Evolutionary conservation across 1,139 yeast genomes (phyloP).

Genomic region (Scheffersomyces quercinus): DNA sequence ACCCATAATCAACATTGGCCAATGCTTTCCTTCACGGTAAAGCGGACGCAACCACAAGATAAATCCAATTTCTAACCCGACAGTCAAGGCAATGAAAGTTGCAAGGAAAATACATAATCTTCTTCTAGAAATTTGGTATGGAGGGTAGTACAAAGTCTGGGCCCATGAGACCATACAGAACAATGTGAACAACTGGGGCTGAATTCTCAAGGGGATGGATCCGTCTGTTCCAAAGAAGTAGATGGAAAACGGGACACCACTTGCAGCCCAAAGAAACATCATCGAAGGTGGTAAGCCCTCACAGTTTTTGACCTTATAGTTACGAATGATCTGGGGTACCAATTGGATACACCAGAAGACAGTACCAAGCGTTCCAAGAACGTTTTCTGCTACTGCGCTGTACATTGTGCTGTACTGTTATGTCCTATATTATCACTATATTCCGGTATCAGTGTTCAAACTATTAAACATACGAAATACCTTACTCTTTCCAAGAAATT

Average conservation of each 20-base stretch:
- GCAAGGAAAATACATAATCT: slow-evolving; percentile 40
- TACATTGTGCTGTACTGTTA: slow-evolving; percentile 5
- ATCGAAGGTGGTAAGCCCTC: slow-evolving; percentile 82
- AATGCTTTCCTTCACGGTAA: slow-evolving; percentile 56
- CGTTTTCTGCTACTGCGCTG: slow-evolving; percentile 58
- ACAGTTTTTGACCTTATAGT: slow-evolving; percentile 73
- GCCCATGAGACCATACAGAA: slow-evolving; percentile 70
- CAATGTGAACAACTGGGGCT: slow-evolving; percentile 80
- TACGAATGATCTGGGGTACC: slow-evolving; percentile 78
- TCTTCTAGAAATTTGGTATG: slow-evolving; percentile 41
- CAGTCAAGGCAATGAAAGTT: slow-evolving; percentile 43
- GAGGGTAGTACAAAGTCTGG: slow-evolving; percentile 83
- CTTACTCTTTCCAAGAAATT: too few species aligned
- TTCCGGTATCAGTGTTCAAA: too few species aligned
- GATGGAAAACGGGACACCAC: slow-evolving; percentile 82
- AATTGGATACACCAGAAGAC: slow-evolving; percentile 89
- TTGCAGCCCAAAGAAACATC: slow-evolving; percentile 82
- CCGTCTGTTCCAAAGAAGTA: slow-evolving; percentile 75
- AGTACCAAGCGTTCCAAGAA: slow-evolving; percentile 86
- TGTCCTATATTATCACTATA: too few species aligned
- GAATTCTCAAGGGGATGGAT: slow-evolving; percentile 75
- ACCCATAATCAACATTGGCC: slow-evolving; percentile 84
- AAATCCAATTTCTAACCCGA: slow-evolving; percentile 69
- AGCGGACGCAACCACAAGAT: slow-evolving; percentile 70
- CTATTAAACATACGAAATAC: too few species aligned